Conservation (phyloP, 2,329 filamentous ascomycete genomes). For the Zalaria sp. region DNA sequence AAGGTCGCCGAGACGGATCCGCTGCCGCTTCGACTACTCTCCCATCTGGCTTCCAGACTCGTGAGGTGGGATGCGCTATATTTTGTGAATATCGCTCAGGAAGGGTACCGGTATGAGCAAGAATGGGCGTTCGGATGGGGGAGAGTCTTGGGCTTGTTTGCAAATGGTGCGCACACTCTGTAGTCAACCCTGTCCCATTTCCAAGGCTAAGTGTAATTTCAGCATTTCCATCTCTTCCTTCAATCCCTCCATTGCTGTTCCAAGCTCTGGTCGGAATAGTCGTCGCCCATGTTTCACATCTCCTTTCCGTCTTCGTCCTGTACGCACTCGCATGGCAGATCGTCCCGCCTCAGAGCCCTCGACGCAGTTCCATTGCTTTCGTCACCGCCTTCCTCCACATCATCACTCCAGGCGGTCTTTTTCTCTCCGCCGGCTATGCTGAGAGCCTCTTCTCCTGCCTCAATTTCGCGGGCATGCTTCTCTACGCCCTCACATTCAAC, state of each 20-base stretch:
- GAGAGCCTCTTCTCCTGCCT: slow-evolving; percentile 70
- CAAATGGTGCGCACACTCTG: slow-evolving; percentile 24
- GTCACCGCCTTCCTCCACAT: slow-evolving; percentile 62
- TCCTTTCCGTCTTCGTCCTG: slow-evolving; percentile 59
- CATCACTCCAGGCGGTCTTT: slow-evolving; percentile 75
- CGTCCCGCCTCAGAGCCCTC: slow-evolving; percentile 24
- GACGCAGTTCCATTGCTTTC: slow-evolving; percentile 41
- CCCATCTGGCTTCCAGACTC: slow-evolving; percentile 39
- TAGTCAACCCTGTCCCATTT: slow-evolving; percentile 9
- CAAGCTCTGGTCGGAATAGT: slow-evolving; percentile 44
- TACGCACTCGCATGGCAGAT: slow-evolving; percentile 50
- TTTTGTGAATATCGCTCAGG: slow-evolving; percentile 47
- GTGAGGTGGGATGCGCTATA: slow-evolving; percentile 75
- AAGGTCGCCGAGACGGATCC: slow-evolving; percentile 10
- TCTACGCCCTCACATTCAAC: slow-evolving; percentile 33
- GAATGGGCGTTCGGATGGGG: slow-evolving; percentile 69
- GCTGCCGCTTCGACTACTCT: slow-evolving; percentile 9
- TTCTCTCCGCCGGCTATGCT: slow-evolving; percentile 73
- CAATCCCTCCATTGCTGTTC: slow-evolving; percentile 10
- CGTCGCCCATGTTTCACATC: slow-evolving; percentile 61
- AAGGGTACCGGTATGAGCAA: slow-evolving; percentile 62
- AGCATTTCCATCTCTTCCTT: slow-evolving; percentile 8
- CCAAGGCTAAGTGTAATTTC: slow-evolving; percentile 14
- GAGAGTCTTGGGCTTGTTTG: slow-evolving; percentile 25
- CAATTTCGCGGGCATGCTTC: slow-evolving; percentile 57